Evolutionary conservation across 169 alveolate species (phyloP).

Genomic region (Plasmodium vivax): DNA sequence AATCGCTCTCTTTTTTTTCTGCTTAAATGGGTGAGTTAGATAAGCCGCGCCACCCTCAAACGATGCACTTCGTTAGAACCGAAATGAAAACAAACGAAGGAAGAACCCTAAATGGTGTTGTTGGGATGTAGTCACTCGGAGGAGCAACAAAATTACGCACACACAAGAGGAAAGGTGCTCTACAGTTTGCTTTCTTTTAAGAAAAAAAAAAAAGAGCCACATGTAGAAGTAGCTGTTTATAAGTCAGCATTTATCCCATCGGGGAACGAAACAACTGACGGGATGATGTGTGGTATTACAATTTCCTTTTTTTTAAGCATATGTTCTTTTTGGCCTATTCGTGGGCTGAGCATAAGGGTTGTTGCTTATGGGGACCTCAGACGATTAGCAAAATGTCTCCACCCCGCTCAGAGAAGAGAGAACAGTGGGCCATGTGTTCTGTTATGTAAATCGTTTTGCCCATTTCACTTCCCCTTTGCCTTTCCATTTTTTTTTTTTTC

Average conservation of each 20-base stretch:
- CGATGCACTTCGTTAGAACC: background rate
- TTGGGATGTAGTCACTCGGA: background rate
- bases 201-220: background rate
- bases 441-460: background rate
- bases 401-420: background rate
- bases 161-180: background rate
- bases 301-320: background rate
- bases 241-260: background rate
- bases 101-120: background rate
- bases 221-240: background rate
- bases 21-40: background rate
- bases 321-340: background rate
- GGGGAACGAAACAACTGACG: background rate
- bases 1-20: background rate
- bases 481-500: background rate
- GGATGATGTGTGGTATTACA: background rate
- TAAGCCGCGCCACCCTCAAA: background rate
- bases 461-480: background rate
- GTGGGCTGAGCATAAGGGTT: background rate
- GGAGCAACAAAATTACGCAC: background rate
- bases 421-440: background rate
- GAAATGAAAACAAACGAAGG: background rate
- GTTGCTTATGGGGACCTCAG: background rate
- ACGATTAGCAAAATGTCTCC: background rate
- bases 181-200: background rate